Evolutionary conservation across 768 basidiomycete genomes (phyloP), one percentile per base, ranked within the genome.

Genomic region (Auriculariales sp.): DNA sequence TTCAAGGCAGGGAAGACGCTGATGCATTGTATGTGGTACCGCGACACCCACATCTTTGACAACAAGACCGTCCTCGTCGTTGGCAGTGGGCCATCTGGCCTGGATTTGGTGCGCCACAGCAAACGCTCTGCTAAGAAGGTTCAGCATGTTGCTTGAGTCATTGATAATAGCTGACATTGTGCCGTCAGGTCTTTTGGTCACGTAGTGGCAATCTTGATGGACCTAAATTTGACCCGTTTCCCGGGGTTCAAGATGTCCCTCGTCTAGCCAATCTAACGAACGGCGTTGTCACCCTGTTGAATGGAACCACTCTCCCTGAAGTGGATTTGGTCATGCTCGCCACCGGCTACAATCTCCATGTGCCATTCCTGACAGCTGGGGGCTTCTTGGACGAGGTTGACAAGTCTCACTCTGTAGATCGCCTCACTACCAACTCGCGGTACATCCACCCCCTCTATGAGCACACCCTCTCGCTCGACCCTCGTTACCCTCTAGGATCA

Each of bases 361-460:
- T 76, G 5, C 77, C 77, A 0, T 79, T 79, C 69, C 61, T 71
- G 29, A 53, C 56, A 19, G 14, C 12, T 44, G 31, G 31, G 7
- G 31, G 31, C 7, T 7, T 32, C 31, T 9, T 44, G 22, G 39
- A n/a, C 29, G 28, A 29, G 9, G 24, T 3, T 25, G 19, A 48
- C 7, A 29, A 12, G 10, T 14, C 29, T n/a, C 29, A 52, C 46
- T 29, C 49, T 28, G 7, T 50, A 11, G 19, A 44, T 19, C 19
- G 53, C 1, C 66, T 78, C 24, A 65, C 68, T 12, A 73, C 67
- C 28, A 81, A 79, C 60, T 56, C 66, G n/a, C 66, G 66, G 0
- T 77, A 79, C 56, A 68, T 80, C 34, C 75, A 73, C 57, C 78
- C 79, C 1, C 59, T 79, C 3, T 67, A 75, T 56, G 58, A 63